Evolutionary conservation across 2,329 filamentous ascomycete genomes (phyloP), one percentile per base, ranked within the genome.

Genomic region (Trichoderma semiorbis): DNA sequence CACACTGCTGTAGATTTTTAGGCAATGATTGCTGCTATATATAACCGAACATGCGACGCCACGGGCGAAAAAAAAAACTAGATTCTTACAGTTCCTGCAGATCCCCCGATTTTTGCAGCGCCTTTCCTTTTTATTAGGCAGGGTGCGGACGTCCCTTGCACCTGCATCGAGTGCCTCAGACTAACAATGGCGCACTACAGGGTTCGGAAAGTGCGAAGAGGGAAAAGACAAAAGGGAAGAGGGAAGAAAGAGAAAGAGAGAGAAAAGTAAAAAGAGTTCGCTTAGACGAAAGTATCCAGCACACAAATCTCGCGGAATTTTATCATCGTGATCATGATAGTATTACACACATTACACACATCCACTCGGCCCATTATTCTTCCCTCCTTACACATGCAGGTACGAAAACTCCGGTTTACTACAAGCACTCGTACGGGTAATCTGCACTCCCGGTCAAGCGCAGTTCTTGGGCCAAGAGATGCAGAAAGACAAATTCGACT

Each of bases 11-110:
- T 53, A 24, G 39, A 43, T n/a, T 43, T 18, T n/a, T 53, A 53
- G 47, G 11, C 47, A 24, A n/a, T n/a, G n/a, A n/a, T 24, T 24
- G 47, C 47, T 53, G 47, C 47, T 53, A 53, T 53, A 50, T 50
- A 16, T 34, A 32, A 21, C 53, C 28, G 26, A 50, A n/a, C n/a
- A 26, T 53, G 39, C 28, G 39, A 64, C 6, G 10, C n/a, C n/a
- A 53, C 47, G 63, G 53, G 30, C 14, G n/a, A 43, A 43, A 43
- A 39, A 34, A 34, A 43, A 58, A 67, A 30, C 53, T 69, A 69
- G 66, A 47, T 53, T 61, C 66, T 69, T 47, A 69, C 39, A 26
- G 66, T 36, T 36, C 36, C 7, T 53, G 66, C 57, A 69, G 66
- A 69, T 69, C 66, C 55, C 66, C 57, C 66, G 32, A 60, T 32